Base-by-base conservation (phyloP, 805 yeast species). In the Kodamaea fukazawae region DNA sequence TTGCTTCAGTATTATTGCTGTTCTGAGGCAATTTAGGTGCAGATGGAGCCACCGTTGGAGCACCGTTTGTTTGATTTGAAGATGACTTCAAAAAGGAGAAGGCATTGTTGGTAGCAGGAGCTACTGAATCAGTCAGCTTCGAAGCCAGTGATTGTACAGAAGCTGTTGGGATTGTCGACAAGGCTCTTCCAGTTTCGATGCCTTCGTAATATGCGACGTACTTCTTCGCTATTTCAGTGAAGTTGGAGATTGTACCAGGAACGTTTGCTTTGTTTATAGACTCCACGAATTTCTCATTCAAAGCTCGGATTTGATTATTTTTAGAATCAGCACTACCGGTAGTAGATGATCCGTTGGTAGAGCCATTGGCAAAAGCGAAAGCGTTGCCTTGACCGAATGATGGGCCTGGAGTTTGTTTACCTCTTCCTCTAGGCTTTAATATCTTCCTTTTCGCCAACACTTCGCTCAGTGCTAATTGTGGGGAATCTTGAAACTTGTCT, bases 361-460 rank as follows among this genome's bases (percentile, higher is more conserved):
- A 9, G 11, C 29, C 23, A 14, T 29, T 29, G 23, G 28, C 17
- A 23, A 15, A 14, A 13, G 23, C 12, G n/a, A 34, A 34, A 6
- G 14, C 13, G 7, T 34, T 34, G 4, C 29, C 14, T 11, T n/a
- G 23, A 25, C 17, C 26, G 8, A 12, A 8, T 29, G 17, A 12
- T 12, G 15, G 15, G 15, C 17, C 32, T 6, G 32, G 11, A 15
- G 15, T n/a, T 12, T 25, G 11, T 7, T 29, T 28, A 12, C 41
- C 40, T 31, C 38, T 40, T 8, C 58, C 54, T 54, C 72, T 73
- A 11, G 84, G 83, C 53, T 74, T 69, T 18, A 86, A 74, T 42
- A 86, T 84, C 65, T 79, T 83, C 53, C 96, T 71, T 41, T 65
- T 72, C 18, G 88, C 76, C 74, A 88, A 60, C 4, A 78, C 80